These are phyloP conservation scores for Sporothrix phasma DNA, from an alignment of 2,329 filamentous ascomycete genomes.

Conservation along the genomic window DNA sequence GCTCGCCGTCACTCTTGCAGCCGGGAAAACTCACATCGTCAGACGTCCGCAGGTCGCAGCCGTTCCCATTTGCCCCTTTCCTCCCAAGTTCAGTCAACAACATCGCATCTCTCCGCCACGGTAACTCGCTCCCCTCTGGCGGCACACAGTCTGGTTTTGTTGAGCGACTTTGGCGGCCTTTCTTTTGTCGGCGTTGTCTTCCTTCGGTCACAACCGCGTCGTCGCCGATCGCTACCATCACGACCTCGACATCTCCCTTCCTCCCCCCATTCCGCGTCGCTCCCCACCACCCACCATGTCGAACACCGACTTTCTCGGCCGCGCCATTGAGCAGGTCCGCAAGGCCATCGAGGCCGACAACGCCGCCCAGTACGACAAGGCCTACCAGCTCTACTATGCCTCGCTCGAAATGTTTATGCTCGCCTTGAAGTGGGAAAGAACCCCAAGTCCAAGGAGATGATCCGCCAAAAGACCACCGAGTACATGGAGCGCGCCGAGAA, in stretches of 20 bases:
- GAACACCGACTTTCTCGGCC: conserved; percentile 91
- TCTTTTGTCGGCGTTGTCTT: not conserved
- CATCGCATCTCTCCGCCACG: not conserved
- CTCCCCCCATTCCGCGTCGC: conserved; percentile 17
- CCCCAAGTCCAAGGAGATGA: conserved; percentile 92
- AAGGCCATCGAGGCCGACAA: conserved; percentile 96
- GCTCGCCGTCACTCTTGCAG: not conserved
- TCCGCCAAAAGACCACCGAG: conserved; percentile 85
- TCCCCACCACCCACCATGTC: conserved; percentile 55
- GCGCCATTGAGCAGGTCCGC: conserved; percentile 93
- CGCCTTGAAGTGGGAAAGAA: conserved; percentile 99
- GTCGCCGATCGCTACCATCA: not conserved
- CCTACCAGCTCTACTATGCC: conserved; percentile 92
- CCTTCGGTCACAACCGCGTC: not conserved
- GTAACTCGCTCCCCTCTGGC: not conserved
- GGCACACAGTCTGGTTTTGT: not conserved
- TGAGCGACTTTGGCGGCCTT: not conserved
- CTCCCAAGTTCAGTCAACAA: not conserved
- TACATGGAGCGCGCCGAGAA: conserved; percentile 99
- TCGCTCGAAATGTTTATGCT: conserved; percentile 98
- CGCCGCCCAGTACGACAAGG: conserved; percentile 90
- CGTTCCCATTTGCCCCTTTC: not conserved
- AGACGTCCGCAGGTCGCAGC: not conserved
- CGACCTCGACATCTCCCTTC: not conserved
- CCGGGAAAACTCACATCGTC: not conserved